Conservation (phyloP, 2,329 filamentous ascomycete genomes). For the Paraconiothyrium brasiliense region DNA sequence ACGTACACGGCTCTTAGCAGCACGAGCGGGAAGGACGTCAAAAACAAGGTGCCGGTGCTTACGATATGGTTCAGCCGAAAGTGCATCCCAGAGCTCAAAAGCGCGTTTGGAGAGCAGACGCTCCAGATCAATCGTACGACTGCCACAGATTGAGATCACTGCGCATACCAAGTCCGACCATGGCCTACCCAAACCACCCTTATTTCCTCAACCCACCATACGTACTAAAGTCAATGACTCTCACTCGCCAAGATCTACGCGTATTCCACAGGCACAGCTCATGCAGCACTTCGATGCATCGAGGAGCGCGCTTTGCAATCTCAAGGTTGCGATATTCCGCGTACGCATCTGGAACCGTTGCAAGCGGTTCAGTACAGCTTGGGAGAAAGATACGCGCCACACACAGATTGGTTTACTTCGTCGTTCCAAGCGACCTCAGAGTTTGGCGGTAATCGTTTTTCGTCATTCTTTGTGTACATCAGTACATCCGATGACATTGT, state of each 20-base stretch:
- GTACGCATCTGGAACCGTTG: constrained; percentile 61
- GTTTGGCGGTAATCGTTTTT: constrained; percentile 53
- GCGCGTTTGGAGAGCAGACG: constrained; percentile 28
- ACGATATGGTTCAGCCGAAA: constrained; percentile 27
- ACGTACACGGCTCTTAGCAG: constrained; percentile 22
- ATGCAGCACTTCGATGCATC: constrained; percentile 62
- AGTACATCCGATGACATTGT: constrained; percentile 51
- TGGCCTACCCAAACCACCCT: not conserved
- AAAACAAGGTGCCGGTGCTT: constrained; percentile 23
- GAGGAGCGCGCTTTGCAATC: constrained; percentile 65
- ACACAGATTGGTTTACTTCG: constrained; percentile 63
- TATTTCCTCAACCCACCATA: not conserved
- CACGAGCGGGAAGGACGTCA: constrained; percentile 2
- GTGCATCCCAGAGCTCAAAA: constrained; percentile 24
- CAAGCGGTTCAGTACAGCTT: constrained; percentile 58
- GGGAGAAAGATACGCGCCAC: constrained; percentile 63
- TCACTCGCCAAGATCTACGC: not conserved
- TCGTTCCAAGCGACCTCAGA: constrained; percentile 27
- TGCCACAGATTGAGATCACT: constrained; percentile 3
- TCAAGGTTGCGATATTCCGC: constrained; percentile 61
- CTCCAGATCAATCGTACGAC: not conserved
- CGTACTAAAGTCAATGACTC: not conserved
- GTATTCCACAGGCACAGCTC: not conserved
- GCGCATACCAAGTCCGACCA: not conserved
- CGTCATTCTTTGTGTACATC: constrained; percentile 70